Conservation (phyloP, 257 asterid species). For the Rauvolfia tetraphylla region DNA sequence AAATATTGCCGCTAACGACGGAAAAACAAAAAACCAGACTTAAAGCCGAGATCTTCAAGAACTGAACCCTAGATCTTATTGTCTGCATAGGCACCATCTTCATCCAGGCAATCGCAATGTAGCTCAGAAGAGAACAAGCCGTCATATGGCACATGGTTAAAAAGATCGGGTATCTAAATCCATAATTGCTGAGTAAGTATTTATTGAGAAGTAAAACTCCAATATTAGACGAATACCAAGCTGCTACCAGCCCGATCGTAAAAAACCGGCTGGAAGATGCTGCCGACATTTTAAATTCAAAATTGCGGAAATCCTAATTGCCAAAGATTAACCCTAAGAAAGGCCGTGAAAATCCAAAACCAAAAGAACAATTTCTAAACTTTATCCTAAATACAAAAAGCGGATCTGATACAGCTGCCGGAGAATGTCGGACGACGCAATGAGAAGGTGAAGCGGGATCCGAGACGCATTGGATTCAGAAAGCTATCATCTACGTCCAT, state of each 20-base stretch:
- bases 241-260: constrained; percentile 69
- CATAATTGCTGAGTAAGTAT: constrained; percentile 79
- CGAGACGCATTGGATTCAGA: constrained; percentile 11
- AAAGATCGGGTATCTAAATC: constrained; percentile 89
- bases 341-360: neutral
- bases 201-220: constrained; percentile 78
- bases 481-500: constrained; percentile 4
- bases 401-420: constrained; percentile 1
- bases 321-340: neutral
- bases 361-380: neutral
- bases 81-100: constrained; percentile 89
- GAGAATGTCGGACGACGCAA: neutral
- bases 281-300: constrained; percentile 42
- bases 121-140: constrained; percentile 80
- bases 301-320: constrained; percentile 15
- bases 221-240: constrained; percentile 88
- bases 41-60: constrained; percentile 74
- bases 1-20: constrained; percentile 83
- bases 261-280: constrained; percentile 42
- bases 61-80: constrained; percentile 80
- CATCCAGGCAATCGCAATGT: constrained; percentile 88
- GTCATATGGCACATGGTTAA: constrained; percentile 89
- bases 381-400: neutral
- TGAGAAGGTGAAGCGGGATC: constrained; percentile 19
- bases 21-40: constrained; percentile 71